Evolutionary conservation across 106 monocot genomes (phyloP), one percentile per base, ranked within the genome.

Genomic region (Dendrobium officinale): DNA sequence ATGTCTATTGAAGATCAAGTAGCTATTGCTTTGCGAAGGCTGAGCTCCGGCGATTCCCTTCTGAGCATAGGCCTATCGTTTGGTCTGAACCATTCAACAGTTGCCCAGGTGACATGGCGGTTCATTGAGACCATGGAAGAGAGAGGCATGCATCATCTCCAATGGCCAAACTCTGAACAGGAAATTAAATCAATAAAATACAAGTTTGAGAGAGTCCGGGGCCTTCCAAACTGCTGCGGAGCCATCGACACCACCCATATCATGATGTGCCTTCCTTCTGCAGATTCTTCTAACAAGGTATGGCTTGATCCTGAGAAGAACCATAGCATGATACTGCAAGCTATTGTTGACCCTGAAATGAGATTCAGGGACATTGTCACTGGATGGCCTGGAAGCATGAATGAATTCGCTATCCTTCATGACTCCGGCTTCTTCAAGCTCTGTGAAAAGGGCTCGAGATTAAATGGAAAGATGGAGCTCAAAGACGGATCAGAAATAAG

Each of bases 311-410:
- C 75, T 1, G 88, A 88, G 77, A 92, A 92, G 86, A 87, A 90
- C 54, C 81, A 88, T 56, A 92, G 92, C 86, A 90, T 92, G 92
- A 49, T 92, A 11, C 51, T 92, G 79, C 92, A 92, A 80, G 89
- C 86, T 13, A 73, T 88, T 29, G 88, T 88, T 4, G 88, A 85
- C 48, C 82, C 88, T 16, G 88, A 88, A 0, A 86, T 90, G 93
- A 88, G 86, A 72, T 88, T 93, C 79, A 75, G 80, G 2, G 93
- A 93, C 72, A 85, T 93, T 41, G 86, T 93, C 61, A 90, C 89
- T 4, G 97, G 97, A 5, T 98, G 97, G 97, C 97, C 94, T 0
- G 97, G 97, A 18, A 91, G 89, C 81, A 86, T 98, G 89, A 84
- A 75, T 27, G 90, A 98, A 37, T 79, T 42, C 18, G 75, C 77